Base-by-base conservation (phyloP, 495 filamentous ascomycete genomes). In the Platismatia glauca region DNA sequence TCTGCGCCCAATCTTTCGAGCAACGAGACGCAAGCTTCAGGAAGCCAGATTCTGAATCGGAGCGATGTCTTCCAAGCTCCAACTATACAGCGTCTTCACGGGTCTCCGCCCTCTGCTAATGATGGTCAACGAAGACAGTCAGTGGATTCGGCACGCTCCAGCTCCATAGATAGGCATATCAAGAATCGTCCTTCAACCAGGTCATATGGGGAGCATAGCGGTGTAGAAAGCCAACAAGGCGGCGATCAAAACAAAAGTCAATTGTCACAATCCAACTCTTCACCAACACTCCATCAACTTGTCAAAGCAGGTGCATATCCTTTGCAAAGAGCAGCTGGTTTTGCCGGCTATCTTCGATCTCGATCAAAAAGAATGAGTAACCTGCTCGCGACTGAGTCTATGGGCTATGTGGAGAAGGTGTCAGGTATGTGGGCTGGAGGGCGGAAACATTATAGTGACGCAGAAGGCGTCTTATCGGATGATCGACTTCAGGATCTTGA, bases 351-450 rank as follows among this genome's bases (percentile, higher is more conserved):
- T 71, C 76, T 97, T 68, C 88, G 86, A 69, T 85, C 79, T 60
- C 84, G 86, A 20, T 86, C 84, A 33, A 88, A 87, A 61, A 83
- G 85, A 44, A 91, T 97, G 86, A 92, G 90, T 63, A 90, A 77
- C 61, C 78, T 97, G 33, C 71, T 98, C 29, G 91, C 95, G 37
- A 89, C 88, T 4, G 91, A 97, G 70, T 95, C 94, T 3, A 97
- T 96, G 90, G 90, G 90, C 22, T 98, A 98, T 71, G 85, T 96
- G 35, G 93, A 95, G 68, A 96, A 96, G 70, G 92, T 97, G 0
- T 96, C 92, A 6, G 94, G 91, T 43, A 97, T 97, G 89, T 95
- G 94, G 88, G 86, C 90, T 61, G 94, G 94, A 37, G 89, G 90
- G 22, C 86, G 87, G 70, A 89, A 85, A 68, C 94, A 98, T 72